Base-by-base conservation (phyloP, 257 asterid genomes). In the Solanum habrochaites region DNA sequence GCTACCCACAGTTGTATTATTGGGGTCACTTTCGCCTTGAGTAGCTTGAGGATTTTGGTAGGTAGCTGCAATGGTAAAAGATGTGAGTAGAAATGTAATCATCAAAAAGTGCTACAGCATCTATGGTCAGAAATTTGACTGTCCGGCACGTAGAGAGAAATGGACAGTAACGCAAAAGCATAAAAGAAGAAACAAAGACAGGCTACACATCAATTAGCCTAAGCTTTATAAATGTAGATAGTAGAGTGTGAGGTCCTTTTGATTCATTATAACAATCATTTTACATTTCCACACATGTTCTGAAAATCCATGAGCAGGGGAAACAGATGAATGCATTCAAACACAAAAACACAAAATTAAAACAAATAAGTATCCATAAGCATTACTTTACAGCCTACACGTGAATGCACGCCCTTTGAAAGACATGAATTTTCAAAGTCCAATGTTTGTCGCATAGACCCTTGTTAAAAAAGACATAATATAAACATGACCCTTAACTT, bases 21-120 rank as follows among this genome's bases (percentile, higher is more conserved):
- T 96, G 58, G 98, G 98, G 89, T 96, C 98, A 90, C 93, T 91
- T 89, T 96, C 98, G 82, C 98, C 97, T 90, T 91, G 96, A 92
- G 49, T 91, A 89, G 95, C 98, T 89, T 91, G 97, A 64, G 95
- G 73, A 87, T 32, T 92, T 90, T 90, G 95, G 86, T 91, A 93
- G 7, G 96, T 90, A 86, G 93, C 98, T 96, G 97, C 95, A 93
- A 91, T 72, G 87, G 78, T 42, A 85, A 72, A 85, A 85, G 67
- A 43, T 72, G 83, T 71, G 86, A 74, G 89, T 71, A 88, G 84
- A 45, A 83, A 78, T 88, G 70, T 23, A 81, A 18, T 81, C 85
- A 81, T 49, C 85, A 29, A 49, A 49, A 81, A 49, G 31, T 31
- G 21, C 40, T 27, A 64, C 5, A 27, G 83, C 85, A 81, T 29